Base-by-base conservation (phyloP, 2,329 filamentous ascomycete genomes). In the Hypoxylon sp. region DNA sequence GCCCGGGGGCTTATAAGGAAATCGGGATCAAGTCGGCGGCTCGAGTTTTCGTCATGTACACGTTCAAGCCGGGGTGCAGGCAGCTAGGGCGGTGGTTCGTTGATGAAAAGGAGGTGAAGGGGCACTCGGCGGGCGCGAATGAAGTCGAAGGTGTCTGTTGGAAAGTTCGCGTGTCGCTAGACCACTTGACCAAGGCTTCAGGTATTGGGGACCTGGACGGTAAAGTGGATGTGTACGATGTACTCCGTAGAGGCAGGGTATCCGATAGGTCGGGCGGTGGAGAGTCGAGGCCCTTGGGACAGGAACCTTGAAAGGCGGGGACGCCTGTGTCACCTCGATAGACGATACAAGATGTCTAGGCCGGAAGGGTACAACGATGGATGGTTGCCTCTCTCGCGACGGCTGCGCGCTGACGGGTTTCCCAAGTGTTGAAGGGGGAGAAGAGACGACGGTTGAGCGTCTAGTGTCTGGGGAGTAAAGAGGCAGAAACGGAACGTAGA, bases 1-100 rank as follows among this genome's bases (percentile, higher is more conserved):
- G 74, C 72, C 73, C 73, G 65, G 48, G 65, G 71, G 73, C 73
- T 73, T 75, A 75, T 72, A 72, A 72, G 68, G 70, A 68, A 68
- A 69, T 66, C 65, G 70, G 68, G 65, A 65, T 67, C 62, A 55
- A 64, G 54, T 64, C 62, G 65, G 65, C 61, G 53, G 51, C 70
- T 74, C 69, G 72, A 63, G 68, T 63, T 68, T 66, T 69, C 72
- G 71, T 73, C 70, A 71, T 75, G 73, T 73, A 74, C 70, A 73
- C 72, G 67, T 70, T 62, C 63, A 59, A 50, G 55, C 53, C 55
- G n/a, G 48, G 53, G 54, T 63, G 56, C 58, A 58, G 57, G 58
- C 51, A 64, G 62, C 67, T 58, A 64, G 59, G 58, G 58, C 62
- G 55, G 68, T 64, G 67, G 59, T 64, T 62, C 37, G 59, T 54